Percentiles rank a stretch among this genome's conserved stretches.
Conservation (phyloP, 768 basidiomycete genomes). For the Mycena galopus region DNA sequence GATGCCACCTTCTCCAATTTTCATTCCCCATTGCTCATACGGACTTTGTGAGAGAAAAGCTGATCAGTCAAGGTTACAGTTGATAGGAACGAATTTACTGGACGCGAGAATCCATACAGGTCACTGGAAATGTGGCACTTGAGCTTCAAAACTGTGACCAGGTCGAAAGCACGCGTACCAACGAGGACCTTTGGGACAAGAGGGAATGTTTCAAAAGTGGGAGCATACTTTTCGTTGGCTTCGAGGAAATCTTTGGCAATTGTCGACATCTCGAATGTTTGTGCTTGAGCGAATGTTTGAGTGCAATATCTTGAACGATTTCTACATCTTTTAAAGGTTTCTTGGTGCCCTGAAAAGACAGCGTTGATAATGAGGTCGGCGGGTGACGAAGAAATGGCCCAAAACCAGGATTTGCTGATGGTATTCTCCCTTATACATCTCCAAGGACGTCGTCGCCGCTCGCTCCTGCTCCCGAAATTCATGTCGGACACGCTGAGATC, state of each 20-base stretch:
- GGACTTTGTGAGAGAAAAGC: slow-evolving; percentile 51
- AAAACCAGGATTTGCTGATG: too few relatives aligned
- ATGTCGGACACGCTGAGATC: too few relatives aligned
- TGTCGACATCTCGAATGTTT: slow-evolving; percentile 6
- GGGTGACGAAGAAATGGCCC: background rate
- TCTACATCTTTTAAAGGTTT: background rate
- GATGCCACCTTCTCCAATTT: too few relatives aligned
- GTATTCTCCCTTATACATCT: too few relatives aligned
- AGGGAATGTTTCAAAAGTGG: slow-evolving; percentile 54
- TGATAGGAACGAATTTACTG: slow-evolving; percentile 48
- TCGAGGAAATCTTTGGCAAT: background rate
- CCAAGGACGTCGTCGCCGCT: too few relatives aligned
- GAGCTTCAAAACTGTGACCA: background rate
- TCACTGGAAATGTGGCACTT: slow-evolving; percentile 46
- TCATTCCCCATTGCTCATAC: slow-evolving; percentile 56
- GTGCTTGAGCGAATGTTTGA: background rate
- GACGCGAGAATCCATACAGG: slow-evolving; percentile 70
- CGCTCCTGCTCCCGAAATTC: too few relatives aligned
- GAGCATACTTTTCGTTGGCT: slow-evolving; percentile 55
- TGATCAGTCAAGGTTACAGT: background rate
- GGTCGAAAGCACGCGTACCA: slow-evolving; percentile 43
- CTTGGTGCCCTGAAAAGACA: background rate
- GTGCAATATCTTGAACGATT: background rate
- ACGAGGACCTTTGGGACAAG: slow-evolving; percentile 52
- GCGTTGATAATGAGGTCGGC: too few relatives aligned